Base-by-base conservation (phyloP, 1,284 basidiomycete species). In the Cystobasidium pallidum region DNA sequence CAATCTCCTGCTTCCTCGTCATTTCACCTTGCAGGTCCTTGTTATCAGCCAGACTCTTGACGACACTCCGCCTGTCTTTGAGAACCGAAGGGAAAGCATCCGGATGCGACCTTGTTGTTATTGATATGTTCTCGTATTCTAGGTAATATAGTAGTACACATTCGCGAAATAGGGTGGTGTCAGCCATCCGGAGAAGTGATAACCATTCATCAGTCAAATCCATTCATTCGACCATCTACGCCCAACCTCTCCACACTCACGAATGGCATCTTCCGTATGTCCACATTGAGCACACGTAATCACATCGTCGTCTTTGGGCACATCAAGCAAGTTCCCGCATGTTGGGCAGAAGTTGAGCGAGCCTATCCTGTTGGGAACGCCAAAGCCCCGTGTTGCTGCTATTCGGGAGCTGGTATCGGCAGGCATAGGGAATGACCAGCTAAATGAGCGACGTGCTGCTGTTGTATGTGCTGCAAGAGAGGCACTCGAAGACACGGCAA, bases 81-180 rank as follows among this genome's bases (percentile, higher is more conserved):
- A 99, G 82, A 0, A 88, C 86, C 28, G 92, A 94, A 0, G 95
- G 95, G 81, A 99, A 98, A 8, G 95, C 95, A 74, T 93, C 90
- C 0, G 92, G 90, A 75, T 94, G 91, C 1, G 94, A 96, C 47
- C 87, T 88, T 0, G 95, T 99, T 59, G 89, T 88, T 72, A 96
- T 93, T 75, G 91, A 87, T 39, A 91, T 89, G 80, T 94, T 91
- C 79, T 98, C 94, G 80, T 96, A 98, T 6, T 93, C 95, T 98
- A 49, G 54, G 21, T 21, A 19, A n/a, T n/a, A 64, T 64, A 24
- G 47, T 51, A 51, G 49, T 62, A 36, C 43, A 15, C 8, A 19
- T 45, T n/a, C 3, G 43, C 7, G 15, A 45, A 19, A 43, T 47
- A 17, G 28, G 11, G 24, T 28, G 32, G 17, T 30, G 32, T 59